A percentile compares a stretch with the other conserved stretches of the same genome.
These are phyloP conservation scores for Sanghuangporus weigelae DNA, from an alignment of 1,284 basidiomycete species.

Conservation along the genomic window DNA sequence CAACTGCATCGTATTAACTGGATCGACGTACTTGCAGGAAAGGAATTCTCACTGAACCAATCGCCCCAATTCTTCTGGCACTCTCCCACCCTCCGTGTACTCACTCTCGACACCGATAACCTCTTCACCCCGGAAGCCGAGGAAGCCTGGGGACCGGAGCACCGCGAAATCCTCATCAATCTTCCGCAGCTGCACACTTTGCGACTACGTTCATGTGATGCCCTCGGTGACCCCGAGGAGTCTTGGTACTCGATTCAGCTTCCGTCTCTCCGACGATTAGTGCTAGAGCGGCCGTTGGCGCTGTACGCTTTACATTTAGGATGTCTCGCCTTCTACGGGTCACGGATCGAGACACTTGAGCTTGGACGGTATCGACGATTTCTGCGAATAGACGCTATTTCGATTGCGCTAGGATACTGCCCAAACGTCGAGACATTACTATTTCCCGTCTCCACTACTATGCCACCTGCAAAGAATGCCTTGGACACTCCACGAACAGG, in stretches of 20 bases:
- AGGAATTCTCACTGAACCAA: background rate
- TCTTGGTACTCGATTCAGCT: background rate
- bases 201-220: background rate
- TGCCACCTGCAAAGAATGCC: background rate
- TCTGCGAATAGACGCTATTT: background rate
- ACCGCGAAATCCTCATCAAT: background rate
- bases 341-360: slow-evolving; percentile 1
- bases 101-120: slow-evolving; percentile 3
- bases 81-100: background rate
- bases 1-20: background rate
- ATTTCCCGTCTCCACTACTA: slow-evolving; percentile 1
- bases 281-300: background rate
- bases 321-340: background rate
- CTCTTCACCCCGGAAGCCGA: background rate
- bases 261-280: slow-evolving; percentile 1
- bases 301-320: background rate
- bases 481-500: background rate
- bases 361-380: background rate
- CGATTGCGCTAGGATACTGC: background rate
- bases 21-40: background rate
- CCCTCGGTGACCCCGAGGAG: slow-evolving; percentile 2
- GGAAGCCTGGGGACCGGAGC: background rate
- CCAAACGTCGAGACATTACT: background rate
- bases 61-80: background rate
- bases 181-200: slow-evolving; percentile 5